Conservation (phyloP, 306 rosid genomes). For the Urtica urens region DNA sequence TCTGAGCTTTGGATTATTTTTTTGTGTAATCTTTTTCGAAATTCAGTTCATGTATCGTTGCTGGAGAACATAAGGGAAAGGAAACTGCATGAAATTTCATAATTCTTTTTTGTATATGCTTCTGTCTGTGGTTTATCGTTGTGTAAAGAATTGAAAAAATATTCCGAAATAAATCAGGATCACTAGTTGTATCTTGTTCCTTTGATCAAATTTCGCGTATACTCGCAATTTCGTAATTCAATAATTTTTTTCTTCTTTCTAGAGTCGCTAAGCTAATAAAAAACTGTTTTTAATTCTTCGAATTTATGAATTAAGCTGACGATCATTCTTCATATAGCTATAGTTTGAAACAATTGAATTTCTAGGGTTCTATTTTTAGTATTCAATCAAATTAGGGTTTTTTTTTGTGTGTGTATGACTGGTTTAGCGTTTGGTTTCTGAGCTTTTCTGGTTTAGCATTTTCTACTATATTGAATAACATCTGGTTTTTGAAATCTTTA, state of each 20-base stretch:
- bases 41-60: constrained; percentile 12
- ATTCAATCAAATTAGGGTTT: constrained; percentile 1
- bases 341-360: background rate
- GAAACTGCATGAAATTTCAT: background rate
- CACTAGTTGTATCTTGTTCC: constrained; percentile 5
- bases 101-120: background rate
- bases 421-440: background rate
- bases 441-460: background rate
- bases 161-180: background rate
- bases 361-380: background rate
- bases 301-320: background rate
- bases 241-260: constrained; percentile 4
- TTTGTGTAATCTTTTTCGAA: constrained; percentile 1
- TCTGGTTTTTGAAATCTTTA: background rate
- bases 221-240: background rate
- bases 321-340: constrained; percentile 2
- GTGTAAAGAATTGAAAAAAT: background rate
- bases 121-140: background rate
- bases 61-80: background rate
- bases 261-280: background rate
- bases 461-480: background rate
- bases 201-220: constrained; percentile 10
- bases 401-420: background rate
- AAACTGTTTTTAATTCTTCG: background rate
- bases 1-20: background rate